Base-by-base conservation (phyloP, 805 yeast species). In the Maudiozyma saulgeensis region DNA sequence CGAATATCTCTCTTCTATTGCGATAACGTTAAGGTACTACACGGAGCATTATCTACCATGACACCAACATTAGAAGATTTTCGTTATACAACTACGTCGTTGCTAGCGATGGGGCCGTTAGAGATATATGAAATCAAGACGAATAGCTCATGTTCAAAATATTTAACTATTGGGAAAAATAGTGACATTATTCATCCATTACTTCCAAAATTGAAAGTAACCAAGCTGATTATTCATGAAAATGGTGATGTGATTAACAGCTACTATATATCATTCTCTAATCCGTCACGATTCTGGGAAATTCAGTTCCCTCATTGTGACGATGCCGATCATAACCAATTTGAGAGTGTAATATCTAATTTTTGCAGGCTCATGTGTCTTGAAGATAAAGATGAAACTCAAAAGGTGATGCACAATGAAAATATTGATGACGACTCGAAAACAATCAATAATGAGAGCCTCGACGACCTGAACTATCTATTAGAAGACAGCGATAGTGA, bases 201-300 rank as follows among this genome's bases (percentile, higher is more conserved):
- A 13, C 67, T 87, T 47, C 87, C 88, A 3, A 77, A 74, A 52
- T 63, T 82, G 48, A 77, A 79, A 56, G 71, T 87, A 2, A 84
- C 51, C 68, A 85, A 56, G 71, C 6, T 38, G 16, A 16, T 12
- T 16, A 38, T 18, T 2, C 11, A 28, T 67, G 21, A 53, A 51
- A 44, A 35, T 35, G 26, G n/a, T 39, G 25, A 70, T 70, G 45
- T 76, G 74, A 55, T 34, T 9, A 49, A 25, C 34, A 55, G 51
- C 16, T 82, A 82, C 55, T 71, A 83, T 2, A 61, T 86, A 16
- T 82, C 88, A 0, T 72, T 87, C 50, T 79, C 78, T 26, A 85
- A 84, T 56, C 95, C 95, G 0, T 83, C 80, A 53, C 68, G 91
- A 56, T 84, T 79, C 63, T 87, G 95, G 95, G 72, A 76, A 28